Evolutionary conservation across 73 alveolate species (phyloP).

Genomic region (Halteria grandinella): DNA sequence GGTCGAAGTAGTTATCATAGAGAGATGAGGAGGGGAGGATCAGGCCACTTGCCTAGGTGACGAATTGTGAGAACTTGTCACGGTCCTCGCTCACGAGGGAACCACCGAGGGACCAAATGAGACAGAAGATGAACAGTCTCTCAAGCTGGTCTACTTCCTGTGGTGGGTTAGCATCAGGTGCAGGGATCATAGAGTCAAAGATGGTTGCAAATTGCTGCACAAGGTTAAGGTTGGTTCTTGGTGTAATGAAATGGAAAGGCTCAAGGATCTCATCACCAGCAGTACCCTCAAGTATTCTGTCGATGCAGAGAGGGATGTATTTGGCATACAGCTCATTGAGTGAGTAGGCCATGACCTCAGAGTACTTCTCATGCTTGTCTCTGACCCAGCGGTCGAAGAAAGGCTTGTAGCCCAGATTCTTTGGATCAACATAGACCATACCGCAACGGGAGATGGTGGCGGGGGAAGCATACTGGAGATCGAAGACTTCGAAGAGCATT

Average conservation of each 20-base stretch:
- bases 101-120: conserved; percentile 99
- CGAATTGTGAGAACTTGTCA: conserved; percentile 91
- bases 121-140: conserved; percentile 93
- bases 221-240: conserved; percentile 87
- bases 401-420: conserved; percentile 77
- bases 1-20: conserved; percentile 75
- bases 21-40: conserved; percentile 77
- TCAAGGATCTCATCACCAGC: conserved; percentile 83
- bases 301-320: conserved; percentile 80
- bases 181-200: conserved; percentile 85
- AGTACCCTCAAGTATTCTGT: conserved; percentile 85
- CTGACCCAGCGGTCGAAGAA: conserved; percentile 80
- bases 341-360: conserved; percentile 70
- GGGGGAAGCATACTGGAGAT: conserved; percentile 99
- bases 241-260: conserved; percentile 77
- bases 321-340: conserved; percentile 68
- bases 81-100: conserved; percentile 92
- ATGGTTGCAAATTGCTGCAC: conserved; percentile 88
- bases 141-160: conserved; percentile 94
- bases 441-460: conserved; percentile 99
- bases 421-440: conserved; percentile 98
- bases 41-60: conserved; percentile 76
- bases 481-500: conserved; percentile 91
- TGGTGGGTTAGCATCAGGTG: conserved; percentile 93
- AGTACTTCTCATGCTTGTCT: conserved; percentile 33